Evolutionary conservation across 164 flowering plant genomes (phyloP).

Genomic region (Stephania yunnanensis): DNA sequence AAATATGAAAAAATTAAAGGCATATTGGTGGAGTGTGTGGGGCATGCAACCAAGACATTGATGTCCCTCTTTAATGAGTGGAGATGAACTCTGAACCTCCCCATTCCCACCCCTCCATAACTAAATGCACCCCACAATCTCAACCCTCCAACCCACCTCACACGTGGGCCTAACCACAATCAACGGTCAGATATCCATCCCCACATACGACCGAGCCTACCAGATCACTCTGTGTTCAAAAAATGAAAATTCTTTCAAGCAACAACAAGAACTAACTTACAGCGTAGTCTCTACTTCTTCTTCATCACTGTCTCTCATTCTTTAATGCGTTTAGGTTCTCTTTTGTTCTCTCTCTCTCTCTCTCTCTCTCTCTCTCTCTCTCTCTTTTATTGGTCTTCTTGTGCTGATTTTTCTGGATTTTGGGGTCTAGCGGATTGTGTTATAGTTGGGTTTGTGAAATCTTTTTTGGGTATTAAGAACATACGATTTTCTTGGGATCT

Average conservation of each 20-base stretch:
- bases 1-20: constrained; percentile 1
- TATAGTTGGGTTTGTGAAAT: neutral
- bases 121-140: neutral
- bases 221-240: neutral
- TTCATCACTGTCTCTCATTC: constrained; percentile 1
- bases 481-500: neutral
- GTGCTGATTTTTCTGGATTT: neutral
- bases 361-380: too few relatives aligned
- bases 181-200: neutral
- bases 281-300: constrained; percentile 3
- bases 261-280: constrained; percentile 20
- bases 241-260: neutral
- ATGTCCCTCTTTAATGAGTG: constrained; percentile 1
- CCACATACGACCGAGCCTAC: neutral
- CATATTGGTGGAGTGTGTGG: neutral
- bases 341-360: constrained; percentile 13
- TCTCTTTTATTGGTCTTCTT: constrained; percentile 8
- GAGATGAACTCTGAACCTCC: neutral
- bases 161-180: neutral
- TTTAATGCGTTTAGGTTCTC: constrained; percentile 39
- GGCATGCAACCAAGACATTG: constrained; percentile 1
- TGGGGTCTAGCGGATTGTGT: neutral
- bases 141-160: neutral
- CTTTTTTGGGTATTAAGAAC: neutral
- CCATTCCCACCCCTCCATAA: neutral